phyloP scores from a whole-genome alignment of 331 rosid species.

The Pyracantha coccinea region DNA sequence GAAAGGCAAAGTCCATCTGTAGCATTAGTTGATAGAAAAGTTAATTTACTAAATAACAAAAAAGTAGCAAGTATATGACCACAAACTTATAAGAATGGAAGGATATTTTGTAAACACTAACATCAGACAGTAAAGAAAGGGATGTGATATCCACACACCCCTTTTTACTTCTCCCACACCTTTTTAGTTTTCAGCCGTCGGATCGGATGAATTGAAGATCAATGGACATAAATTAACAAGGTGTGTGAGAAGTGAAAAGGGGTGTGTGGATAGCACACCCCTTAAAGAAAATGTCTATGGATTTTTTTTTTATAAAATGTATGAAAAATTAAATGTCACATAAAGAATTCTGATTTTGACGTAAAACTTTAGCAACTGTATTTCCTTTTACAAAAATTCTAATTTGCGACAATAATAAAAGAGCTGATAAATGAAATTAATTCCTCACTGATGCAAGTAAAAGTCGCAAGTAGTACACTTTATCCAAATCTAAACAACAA shows the following conservation, averaged over 20 bases:
- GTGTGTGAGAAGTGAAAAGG: too few species aligned
- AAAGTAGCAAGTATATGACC: background rate
- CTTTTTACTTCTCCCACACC: too few species aligned
- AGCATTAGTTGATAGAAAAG: slow-evolving; percentile 96
- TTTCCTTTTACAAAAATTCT: background rate
- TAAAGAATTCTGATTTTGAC: background rate
- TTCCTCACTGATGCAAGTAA: background rate
- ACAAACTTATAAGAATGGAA: background rate
- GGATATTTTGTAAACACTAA: background rate
- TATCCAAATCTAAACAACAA: background rate
- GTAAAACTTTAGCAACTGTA: background rate
- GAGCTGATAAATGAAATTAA: background rate
- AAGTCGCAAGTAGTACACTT: background rate
- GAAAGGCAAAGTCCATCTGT: slow-evolving; percentile 99
- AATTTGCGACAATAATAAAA: background rate
- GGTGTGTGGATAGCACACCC: too few species aligned
- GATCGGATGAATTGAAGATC: too few species aligned
- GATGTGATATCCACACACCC: too few species aligned
- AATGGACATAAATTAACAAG: too few species aligned
- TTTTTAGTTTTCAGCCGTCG: too few species aligned
- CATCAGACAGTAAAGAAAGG: background rate
- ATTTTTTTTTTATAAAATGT: too few species aligned
- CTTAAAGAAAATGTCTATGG: too few species aligned
- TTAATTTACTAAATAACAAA: slow-evolving; percentile 37
- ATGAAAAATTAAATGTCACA: background rate